phyloP scores from a whole-genome alignment of 805 yeast species.

The Metschnikowia similis region DNA sequence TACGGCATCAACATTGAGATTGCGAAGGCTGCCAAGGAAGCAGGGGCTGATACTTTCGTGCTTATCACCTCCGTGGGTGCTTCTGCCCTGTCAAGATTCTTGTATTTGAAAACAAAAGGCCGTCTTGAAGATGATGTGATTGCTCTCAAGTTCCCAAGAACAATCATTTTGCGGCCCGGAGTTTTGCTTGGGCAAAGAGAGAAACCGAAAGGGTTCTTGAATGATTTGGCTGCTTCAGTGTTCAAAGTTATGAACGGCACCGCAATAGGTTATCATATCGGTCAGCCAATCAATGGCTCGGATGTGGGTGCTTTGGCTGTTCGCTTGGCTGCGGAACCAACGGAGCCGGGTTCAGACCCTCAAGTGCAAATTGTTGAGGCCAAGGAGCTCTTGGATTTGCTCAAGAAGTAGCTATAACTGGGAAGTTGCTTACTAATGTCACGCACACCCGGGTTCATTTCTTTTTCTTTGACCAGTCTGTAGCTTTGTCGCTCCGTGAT shows the following conservation, averaged over 20 bases:
- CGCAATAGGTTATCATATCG: constrained; percentile 10
- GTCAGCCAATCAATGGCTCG: constrained; percentile 51
- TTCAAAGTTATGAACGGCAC: constrained; percentile 23
- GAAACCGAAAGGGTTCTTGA: constrained; percentile 17
- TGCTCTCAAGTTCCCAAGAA: constrained; percentile 60
- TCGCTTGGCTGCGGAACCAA: constrained; percentile 28
- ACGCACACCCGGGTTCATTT: background rate
- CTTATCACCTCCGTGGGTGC: constrained; percentile 70
- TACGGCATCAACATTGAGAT: constrained; percentile 63
- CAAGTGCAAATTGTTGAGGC: constrained; percentile 21
- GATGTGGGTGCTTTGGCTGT: constrained; percentile 63
- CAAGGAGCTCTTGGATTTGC: constrained; percentile 16
- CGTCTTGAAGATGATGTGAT: constrained; percentile 65
- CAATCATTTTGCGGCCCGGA: constrained; percentile 79
- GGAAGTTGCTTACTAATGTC: background rate
- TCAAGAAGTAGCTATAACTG: background rate
- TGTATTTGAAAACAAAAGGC: constrained; percentile 70
- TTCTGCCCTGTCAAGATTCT: constrained; percentile 47
- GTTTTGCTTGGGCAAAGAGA: constrained; percentile 61
- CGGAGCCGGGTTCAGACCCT: constrained; percentile 13
- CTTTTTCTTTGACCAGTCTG: background rate
- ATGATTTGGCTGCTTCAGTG: constrained; percentile 26
- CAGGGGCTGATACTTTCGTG: constrained; percentile 65
- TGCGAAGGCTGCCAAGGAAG: constrained; percentile 69
- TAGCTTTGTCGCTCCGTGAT: background rate